phyloP scores from a whole-genome alignment of 352 stramenopile species.

The Thalassiosira exigua region DNA sequence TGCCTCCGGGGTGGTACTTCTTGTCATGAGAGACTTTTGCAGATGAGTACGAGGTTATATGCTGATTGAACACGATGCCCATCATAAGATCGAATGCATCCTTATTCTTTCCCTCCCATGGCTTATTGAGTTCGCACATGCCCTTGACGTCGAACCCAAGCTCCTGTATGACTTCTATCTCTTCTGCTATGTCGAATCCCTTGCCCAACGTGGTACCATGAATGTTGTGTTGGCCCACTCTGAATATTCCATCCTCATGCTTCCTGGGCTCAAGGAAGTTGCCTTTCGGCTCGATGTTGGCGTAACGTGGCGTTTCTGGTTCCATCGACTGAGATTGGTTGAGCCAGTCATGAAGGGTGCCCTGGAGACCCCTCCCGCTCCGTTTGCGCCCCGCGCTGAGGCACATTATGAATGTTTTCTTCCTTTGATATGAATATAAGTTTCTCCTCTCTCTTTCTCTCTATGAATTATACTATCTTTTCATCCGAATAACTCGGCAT shows the following conservation, averaged over 20 bases:
- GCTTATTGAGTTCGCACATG: conserved; percentile 35
- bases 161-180: conserved; percentile 18
- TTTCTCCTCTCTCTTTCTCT: too few relatives aligned
- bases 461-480: too few relatives aligned
- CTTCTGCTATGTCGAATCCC: conserved; percentile 3
- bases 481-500: too few relatives aligned
- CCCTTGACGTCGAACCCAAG: conserved; percentile 12
- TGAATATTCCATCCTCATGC: background rate
- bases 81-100: background rate
- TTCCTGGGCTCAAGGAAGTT: background rate
- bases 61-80: background rate
- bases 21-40: too few relatives aligned
- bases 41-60: background rate
- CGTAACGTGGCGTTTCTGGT: too few relatives aligned
- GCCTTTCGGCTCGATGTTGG: too few relatives aligned
- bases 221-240: conserved; percentile 17
- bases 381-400: too few relatives aligned
- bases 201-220: background rate
- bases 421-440: too few relatives aligned
- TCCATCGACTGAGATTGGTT: too few relatives aligned
- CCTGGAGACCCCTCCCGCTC: too few relatives aligned
- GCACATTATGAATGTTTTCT: too few relatives aligned
- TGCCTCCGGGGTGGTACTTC: conserved; percentile 35
- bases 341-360: too few relatives aligned
- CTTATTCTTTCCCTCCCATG: conserved; percentile 7